A percentile compares a stretch with the other conserved stretches of the same genome.
Conservation (phyloP, 2,329 filamentous ascomycete species). For the Phoma sp. region DNA sequence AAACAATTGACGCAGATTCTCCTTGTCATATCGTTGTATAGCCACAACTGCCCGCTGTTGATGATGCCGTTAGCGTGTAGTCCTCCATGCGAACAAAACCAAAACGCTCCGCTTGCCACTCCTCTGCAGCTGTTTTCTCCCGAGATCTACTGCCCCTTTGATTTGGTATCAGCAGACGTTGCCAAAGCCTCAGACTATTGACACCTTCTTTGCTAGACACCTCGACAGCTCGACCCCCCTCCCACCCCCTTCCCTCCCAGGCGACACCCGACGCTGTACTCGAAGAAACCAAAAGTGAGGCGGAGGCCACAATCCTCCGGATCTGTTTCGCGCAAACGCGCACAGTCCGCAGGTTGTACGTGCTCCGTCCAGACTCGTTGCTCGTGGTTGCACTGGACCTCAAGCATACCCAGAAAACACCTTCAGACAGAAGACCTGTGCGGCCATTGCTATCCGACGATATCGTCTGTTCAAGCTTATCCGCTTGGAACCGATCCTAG, state of each 20-base stretch:
- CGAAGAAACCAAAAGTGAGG: background rate
- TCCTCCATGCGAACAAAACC: background rate
- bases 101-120: background rate
- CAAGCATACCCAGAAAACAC: background rate
- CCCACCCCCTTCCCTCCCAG: too few relatives aligned
- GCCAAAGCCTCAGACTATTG: too few relatives aligned
- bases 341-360: background rate
- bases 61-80: background rate
- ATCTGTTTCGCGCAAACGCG: background rate
- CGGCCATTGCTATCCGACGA: background rate
- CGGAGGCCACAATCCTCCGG: background rate
- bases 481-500: background rate
- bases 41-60: background rate
- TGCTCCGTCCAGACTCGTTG: background rate
- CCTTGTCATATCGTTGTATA: background rate
- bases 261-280: background rate
- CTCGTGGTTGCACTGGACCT: background rate
- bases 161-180: too few relatives aligned
- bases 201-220: too few relatives aligned
- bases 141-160: too few relatives aligned
- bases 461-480: background rate
- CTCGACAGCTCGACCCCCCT: too few relatives aligned
- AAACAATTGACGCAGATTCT: background rate
- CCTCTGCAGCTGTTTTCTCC: too few relatives aligned
- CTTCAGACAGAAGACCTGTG: background rate